phyloP scores from a whole-genome alignment of 2,329 filamentous ascomycete species.

The Colletotrichum incanum region DNA sequence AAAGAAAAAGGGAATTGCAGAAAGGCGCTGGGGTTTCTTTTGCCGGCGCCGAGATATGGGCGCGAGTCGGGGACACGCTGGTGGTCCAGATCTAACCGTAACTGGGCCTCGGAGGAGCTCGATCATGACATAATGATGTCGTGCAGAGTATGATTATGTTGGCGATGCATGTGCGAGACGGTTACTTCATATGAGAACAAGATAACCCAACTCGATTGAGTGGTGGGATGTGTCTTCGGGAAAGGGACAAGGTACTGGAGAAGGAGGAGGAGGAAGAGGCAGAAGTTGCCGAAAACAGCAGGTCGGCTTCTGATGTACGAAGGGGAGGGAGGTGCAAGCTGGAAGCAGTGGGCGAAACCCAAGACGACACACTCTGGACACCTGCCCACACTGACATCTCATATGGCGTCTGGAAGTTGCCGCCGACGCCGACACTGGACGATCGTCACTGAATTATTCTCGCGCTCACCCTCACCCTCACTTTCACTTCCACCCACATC shows the following conservation, averaged over 20 bases:
- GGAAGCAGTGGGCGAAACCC: conserved; percentile 15
- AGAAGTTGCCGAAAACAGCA: conserved; percentile 15
- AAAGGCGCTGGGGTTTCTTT: conserved; percentile 17
- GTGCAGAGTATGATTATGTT: background rate
- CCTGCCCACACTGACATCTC: conserved; percentile 16
- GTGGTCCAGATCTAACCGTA: background rate
- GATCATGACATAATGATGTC: background rate
- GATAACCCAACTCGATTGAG: background rate
- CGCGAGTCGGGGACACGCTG: background rate
- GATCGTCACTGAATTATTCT: background rate
- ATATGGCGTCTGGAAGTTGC: background rate
- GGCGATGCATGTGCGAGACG: background rate
- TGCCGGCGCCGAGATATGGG: background rate
- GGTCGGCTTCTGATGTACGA: conserved; percentile 31
- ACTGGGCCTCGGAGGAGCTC: background rate
- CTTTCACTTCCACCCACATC: background rate
- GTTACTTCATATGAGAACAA: background rate
- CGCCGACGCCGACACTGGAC: conserved; percentile 13
- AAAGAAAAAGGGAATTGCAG: background rate
- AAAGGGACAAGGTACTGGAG: background rate
- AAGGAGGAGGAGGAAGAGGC: background rate
- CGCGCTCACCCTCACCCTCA: background rate
- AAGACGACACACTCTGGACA: conserved; percentile 19
- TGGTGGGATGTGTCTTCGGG: too few species aligned
- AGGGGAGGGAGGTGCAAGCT: background rate